These are phyloP conservation scores for Boechera retrofracta DNA, from an alignment of 345 rosid species.

Conservation along the genomic window DNA sequence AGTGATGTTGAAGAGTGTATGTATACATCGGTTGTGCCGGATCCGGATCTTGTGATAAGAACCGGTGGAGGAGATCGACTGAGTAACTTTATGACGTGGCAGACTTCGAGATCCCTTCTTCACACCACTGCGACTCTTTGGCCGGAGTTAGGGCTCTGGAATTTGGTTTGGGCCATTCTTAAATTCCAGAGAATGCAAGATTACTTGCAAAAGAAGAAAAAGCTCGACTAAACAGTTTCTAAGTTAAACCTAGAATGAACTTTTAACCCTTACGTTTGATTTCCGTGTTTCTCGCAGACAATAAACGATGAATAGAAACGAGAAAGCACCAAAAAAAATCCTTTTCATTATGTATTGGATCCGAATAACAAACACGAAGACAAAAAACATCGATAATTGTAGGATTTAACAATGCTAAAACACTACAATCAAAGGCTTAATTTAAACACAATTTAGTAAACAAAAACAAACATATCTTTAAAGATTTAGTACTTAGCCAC, in stretches of 20 bases:
- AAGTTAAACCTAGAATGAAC: not conserved
- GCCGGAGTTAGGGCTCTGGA: conserved; percentile 75
- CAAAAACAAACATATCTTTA: conserved; percentile 7
- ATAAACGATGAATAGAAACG: not conserved
- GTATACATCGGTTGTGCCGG: conserved; percentile 61
- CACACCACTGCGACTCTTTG: conserved; percentile 59
- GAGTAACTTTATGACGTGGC: conserved; percentile 72
- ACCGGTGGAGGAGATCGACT: conserved; percentile 73
- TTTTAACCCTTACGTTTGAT: not conserved
- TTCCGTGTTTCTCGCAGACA: conserved; percentile 4
- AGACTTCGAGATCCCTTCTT: conserved; percentile 53
- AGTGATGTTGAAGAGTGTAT: conserved; percentile 56
- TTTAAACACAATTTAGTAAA: conserved; percentile 16
- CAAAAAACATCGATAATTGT: conserved; percentile 12
- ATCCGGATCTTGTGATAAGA: conserved; percentile 71
- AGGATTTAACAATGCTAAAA: not conserved
- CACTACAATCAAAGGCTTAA: conserved; percentile 19
- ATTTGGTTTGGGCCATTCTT: conserved; percentile 65
- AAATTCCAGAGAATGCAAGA: conserved; percentile 57
- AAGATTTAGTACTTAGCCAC: conserved; percentile 39
- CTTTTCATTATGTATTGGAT: conserved; percentile 20
- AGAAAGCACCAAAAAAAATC: conserved; percentile 4
- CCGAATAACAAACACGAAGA: not conserved
- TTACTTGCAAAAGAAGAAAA: conserved; percentile 59
- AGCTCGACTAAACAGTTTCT: conserved; percentile 24